Base-by-base conservation (phyloP, 2,329 filamentous ascomycete species). In the Microcyclospora tardicrescens region DNA sequence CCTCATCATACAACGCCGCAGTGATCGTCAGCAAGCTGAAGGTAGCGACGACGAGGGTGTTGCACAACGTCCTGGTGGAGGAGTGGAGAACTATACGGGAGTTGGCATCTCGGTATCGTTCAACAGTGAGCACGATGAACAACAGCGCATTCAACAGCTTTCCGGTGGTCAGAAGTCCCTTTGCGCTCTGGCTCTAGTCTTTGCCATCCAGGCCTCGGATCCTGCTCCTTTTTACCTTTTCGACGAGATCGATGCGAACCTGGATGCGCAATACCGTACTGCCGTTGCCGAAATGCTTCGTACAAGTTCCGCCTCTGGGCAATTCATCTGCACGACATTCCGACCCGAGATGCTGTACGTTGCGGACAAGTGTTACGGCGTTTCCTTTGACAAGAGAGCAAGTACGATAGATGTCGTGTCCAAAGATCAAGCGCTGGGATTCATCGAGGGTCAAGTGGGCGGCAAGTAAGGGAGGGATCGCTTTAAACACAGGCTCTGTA, bases 271-370 rank as follows among this genome's bases (percentile, higher is more conserved):
- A 63, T 98, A 98, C 67, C 82, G 91, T 44, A 95, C 91, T 1
- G 89, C 91, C 1, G 91, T 98, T 10, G 91, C 91, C 2, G 75
- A 84, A 40, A 84, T 96, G 66, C 72, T 98, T 15, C 71, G 89
- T 55, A 72, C 66, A 50, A 56, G 58, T 35, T 59, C 52, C 27
- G 61, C 63, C 35, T 62, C 55, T 28, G 42, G 42, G 0, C 80
- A 98, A 61, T 98, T 98, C 59, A 98, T 98, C 61, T 96, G 91
- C 71, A 98, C 91, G 3, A 98, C 91, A 2, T 98, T 98, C 75
- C 73, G 91, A 41, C 91, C 91, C 1, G 91, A 98, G 65, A 95
- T 98, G 72, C 74, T 98, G 46, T 76, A 82, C 44, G 85, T 96
- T 14, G 91, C 91, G 2, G 87, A 96, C 67, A 93, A 94, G 67